These are phyloP conservation scores for Tylopilus rubrobrunneus DNA, from an alignment of 768 basidiomycete genomes.

Conservation along the genomic window DNA sequence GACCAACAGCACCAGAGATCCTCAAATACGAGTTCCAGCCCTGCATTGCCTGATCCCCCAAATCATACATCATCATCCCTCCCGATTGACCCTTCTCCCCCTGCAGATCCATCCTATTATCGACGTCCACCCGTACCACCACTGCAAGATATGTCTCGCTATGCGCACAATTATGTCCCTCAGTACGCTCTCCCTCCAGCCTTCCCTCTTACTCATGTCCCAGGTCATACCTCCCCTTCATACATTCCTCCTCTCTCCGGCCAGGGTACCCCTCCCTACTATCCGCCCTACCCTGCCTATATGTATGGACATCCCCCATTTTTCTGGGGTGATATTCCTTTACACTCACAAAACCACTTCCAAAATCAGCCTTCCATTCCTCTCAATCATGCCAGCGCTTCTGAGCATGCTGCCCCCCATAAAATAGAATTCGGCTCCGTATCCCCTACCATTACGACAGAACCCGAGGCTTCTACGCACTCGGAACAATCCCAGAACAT, in stretches of 20 bases:
- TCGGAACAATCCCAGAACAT: conserved; percentile 5
- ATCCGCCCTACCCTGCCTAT: conserved; percentile 33
- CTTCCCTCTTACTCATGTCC: conserved; percentile 13
- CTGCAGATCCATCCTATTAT: conserved; percentile 16
- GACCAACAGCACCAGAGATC: conserved; percentile 16
- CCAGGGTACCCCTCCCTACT: conserved; percentile 35
- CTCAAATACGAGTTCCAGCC: conserved; percentile 15
- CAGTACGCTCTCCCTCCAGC: conserved; percentile 18
- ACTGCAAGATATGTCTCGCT: conserved; percentile 22
- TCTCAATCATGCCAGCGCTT: conserved; percentile 6
- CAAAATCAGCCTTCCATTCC: conserved; percentile 15
- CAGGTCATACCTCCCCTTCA: conserved; percentile 25
- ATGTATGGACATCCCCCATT: conserved; percentile 35
- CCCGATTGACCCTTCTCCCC: conserved; percentile 9
- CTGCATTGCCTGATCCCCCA: conserved; percentile 16
- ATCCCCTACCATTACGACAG: conserved; percentile 13
- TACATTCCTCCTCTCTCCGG: conserved; percentile 24
- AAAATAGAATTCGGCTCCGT: conserved; percentile 18
- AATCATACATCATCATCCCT: conserved; percentile 11
- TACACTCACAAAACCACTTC: conserved; percentile 14
- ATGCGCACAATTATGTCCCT: conserved; percentile 11
- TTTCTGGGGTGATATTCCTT: conserved; percentile 34
- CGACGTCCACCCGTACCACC: conserved; percentile 18
- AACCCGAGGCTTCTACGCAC: conserved; percentile 5
- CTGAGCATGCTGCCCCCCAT: conserved; percentile 10